Evolutionary conservation across 208 protist species (phyloP).

Genomic region (Phytomonas sp.): DNA sequence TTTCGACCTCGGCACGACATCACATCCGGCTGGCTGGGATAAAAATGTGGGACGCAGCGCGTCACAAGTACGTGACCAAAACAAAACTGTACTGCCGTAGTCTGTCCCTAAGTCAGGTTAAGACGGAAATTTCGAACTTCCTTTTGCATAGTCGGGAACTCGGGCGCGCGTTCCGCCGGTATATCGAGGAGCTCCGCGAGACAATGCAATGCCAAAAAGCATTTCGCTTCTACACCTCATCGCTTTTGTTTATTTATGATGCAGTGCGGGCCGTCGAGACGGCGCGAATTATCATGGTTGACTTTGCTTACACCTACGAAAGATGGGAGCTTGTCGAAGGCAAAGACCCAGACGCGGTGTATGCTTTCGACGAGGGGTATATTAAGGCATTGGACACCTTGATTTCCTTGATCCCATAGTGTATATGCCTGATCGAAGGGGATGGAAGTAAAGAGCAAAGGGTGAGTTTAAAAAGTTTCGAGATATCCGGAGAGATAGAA

Average conservation of each 20-base stretch:
- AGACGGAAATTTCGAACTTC: conserved; percentile 38
- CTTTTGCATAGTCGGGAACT: conserved; percentile 18
- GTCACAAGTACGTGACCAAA: conserved; percentile 34
- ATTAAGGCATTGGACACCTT: conserved; percentile 68
- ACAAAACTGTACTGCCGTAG: conserved; percentile 53
- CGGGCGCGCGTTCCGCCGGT: conserved; percentile 15
- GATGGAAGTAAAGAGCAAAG: conserved; percentile 1
- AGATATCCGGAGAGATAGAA: background rate
- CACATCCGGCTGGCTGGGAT: conserved; percentile 75
- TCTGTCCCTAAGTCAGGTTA: conserved; percentile 40
- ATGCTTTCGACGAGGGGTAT: conserved; percentile 67
- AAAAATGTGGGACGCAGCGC: conserved; percentile 46
- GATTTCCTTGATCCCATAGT: conserved; percentile 36
- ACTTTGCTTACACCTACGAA: conserved; percentile 87
- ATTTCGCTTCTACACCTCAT: conserved; percentile 84
- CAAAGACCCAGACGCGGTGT: conserved; percentile 46
- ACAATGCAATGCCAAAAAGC: conserved; percentile 52
- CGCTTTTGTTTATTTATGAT: conserved; percentile 84
- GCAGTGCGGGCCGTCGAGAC: conserved; percentile 45
- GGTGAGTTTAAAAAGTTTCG: background rate
- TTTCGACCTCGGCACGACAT: conserved; percentile 60
- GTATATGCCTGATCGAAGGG: background rate
- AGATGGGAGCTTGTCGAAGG: conserved; percentile 44
- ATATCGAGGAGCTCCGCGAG: conserved; percentile 40
- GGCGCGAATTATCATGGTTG: conserved; percentile 78